phyloP scores from a whole-genome alignment of 768 basidiomycete genomes.

The Trametes sanguinea region DNA sequence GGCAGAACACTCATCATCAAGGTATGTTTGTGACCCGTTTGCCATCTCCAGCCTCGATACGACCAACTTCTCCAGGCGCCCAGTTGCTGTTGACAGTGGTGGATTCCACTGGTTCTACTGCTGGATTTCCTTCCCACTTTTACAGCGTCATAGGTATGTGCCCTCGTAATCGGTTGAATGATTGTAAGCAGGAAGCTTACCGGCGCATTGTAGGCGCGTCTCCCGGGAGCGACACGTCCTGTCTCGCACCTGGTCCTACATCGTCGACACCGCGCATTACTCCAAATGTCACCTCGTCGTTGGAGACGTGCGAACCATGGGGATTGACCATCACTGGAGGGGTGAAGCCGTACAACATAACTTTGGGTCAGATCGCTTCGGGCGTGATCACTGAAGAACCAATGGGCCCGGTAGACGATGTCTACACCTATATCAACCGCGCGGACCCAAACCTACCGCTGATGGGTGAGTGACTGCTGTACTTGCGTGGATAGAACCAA shows the following conservation, averaged over 20 bases:
- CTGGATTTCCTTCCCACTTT: conserved; percentile 40
- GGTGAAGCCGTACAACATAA: conserved; percentile 46
- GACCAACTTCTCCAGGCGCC: conserved; percentile 36
- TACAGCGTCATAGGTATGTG: conserved; percentile 42
- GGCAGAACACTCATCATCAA: conserved; percentile 41
- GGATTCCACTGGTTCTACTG: conserved; percentile 45
- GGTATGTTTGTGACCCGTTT: conserved; percentile 36
- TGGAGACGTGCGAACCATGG: conserved; percentile 51
- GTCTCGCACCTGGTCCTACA: conserved; percentile 24
- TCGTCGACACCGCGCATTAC: conserved; percentile 36
- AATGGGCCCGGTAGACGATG: conserved; percentile 39
- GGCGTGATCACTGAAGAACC: conserved; percentile 45
- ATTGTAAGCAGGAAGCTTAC: conserved; percentile 3
- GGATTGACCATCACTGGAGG: conserved; percentile 47
- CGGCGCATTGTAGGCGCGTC: conserved; percentile 5
- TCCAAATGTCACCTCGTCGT: conserved; percentile 40
- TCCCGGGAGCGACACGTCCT: conserved; percentile 36
- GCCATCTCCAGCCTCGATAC: neutral
- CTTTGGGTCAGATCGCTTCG: conserved; percentile 41
- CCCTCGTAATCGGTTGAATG: neutral
- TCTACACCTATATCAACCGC: conserved; percentile 46
- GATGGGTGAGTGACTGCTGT: conserved; percentile 41
- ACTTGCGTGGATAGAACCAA: neutral
- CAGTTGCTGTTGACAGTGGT: conserved; percentile 46
- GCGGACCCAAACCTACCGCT: conserved; percentile 39